phyloP scores from a whole-genome alignment of 306 rosid genomes.

The Cicer chorassanicum region DNA sequence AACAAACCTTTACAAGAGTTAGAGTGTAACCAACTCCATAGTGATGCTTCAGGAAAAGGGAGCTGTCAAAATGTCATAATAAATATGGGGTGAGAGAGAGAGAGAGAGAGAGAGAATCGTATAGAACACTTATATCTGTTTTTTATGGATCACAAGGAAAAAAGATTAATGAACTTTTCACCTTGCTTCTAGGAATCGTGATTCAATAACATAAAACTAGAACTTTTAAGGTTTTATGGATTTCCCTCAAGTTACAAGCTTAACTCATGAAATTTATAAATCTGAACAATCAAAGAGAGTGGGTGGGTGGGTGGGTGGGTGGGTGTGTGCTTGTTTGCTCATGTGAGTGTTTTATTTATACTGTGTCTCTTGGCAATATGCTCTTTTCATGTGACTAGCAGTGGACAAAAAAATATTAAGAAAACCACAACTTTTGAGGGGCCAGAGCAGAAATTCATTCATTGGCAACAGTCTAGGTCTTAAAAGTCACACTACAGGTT shows the following conservation, averaged over 20 bases:
- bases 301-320: no score
- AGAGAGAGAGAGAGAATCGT: not conserved
- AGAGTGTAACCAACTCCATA: constrained; percentile 97
- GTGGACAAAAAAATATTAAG: constrained; percentile 1
- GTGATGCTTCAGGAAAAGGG: constrained; percentile 94
- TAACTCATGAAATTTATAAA: constrained; percentile 9
- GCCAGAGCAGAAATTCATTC: not conserved
- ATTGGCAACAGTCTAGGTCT: not conserved
- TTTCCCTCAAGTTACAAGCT: constrained; percentile 1
- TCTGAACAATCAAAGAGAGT: not conserved
- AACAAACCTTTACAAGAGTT: constrained; percentile 86
- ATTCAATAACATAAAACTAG: constrained; percentile 5
- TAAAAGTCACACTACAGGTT: not conserved
- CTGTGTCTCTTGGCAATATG: not conserved
- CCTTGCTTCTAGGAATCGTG: constrained; percentile 24
- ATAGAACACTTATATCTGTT: constrained; percentile 17
- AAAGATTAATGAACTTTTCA: not conserved
- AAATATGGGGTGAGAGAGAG: constrained; percentile 30
- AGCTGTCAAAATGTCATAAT: constrained; percentile 61
- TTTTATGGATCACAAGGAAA: not conserved
- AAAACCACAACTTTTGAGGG: constrained; percentile 1
- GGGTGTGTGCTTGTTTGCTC: not conserved
- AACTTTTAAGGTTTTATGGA: constrained; percentile 17
- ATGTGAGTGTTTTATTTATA: not conserved
- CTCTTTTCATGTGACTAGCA: not conserved